These are phyloP conservation scores for Polychaeton citri DNA, from an alignment of 2,329 filamentous ascomycete genomes.

Conservation along the genomic window DNA sequence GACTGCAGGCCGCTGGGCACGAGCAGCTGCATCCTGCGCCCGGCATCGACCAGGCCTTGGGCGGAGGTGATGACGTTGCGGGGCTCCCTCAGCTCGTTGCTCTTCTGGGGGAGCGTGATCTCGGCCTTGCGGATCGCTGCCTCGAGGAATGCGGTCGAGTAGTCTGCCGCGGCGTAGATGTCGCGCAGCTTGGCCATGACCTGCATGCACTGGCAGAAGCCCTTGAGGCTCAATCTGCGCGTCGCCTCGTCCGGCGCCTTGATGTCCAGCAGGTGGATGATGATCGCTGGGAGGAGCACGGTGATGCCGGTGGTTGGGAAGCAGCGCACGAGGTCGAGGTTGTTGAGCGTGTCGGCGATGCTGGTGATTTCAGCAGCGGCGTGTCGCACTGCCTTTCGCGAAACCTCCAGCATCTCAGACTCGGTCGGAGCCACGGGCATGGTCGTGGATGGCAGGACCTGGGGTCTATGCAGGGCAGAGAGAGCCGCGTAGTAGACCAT, in stretches of 20 bases:
- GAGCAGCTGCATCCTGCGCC: conserved; percentile 25
- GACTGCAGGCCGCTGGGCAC: conserved; percentile 4
- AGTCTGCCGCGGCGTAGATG: conserved; percentile 88
- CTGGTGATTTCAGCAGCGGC: conserved; percentile 76
- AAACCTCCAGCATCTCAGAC: conserved; percentile 66
- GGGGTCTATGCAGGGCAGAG: conserved; percentile 80
- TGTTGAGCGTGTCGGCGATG: conserved; percentile 66
- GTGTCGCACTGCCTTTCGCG: conserved; percentile 67
- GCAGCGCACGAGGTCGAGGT: conserved; percentile 59
- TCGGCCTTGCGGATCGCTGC: conserved; percentile 79
- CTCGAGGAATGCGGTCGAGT: conserved; percentile 88
- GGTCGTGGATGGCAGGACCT: conserved; percentile 63
- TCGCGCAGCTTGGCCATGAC: conserved; percentile 80
- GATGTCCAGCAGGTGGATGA: conserved; percentile 86
- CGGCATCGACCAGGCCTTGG: conserved; percentile 34
- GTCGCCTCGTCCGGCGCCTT: conserved; percentile 64
- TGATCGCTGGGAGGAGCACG: conserved; percentile 80
- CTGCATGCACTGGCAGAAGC: conserved; percentile 84
- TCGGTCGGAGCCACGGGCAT: conserved; percentile 29
- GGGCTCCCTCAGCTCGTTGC: conserved; percentile 17
- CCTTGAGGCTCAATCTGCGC: conserved; percentile 58
- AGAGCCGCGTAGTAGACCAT: conserved; percentile 91
- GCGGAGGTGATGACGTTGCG: conserved; percentile 26
- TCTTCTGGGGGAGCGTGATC: conserved; percentile 48
- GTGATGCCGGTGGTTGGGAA: conserved; percentile 85